A percentile compares a stretch with the other conserved stretches of the same genome.
These are phyloP conservation scores for Cylindricascospora bacillispora DNA, from an alignment of 1,139 yeast genomes.

Conservation along the genomic window DNA sequence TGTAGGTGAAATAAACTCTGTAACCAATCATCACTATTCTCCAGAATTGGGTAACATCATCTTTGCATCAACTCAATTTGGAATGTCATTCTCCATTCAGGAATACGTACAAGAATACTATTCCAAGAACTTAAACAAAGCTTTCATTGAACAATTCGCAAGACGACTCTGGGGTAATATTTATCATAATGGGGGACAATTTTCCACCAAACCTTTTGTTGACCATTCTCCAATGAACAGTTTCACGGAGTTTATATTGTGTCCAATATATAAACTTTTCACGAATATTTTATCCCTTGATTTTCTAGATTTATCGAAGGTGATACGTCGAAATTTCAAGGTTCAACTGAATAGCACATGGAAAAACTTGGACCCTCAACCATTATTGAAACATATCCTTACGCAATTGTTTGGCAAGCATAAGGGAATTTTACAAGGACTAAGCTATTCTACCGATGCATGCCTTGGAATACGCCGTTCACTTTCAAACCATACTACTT, in stretches of 20 bases:
- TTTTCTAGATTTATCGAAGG: conserved; percentile 29
- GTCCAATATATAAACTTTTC: conserved; percentile 70
- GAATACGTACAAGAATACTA: conserved; percentile 52
- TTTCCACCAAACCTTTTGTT: conserved; percentile 27
- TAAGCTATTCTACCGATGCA: conserved; percentile 8
- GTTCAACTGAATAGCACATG: conserved; percentile 31
- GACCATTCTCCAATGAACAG: conserved; percentile 27
- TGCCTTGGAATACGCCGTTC: background rate
- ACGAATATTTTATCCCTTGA: conserved; percentile 49
- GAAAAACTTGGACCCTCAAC: conserved; percentile 42
- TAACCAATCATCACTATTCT: conserved; percentile 29
- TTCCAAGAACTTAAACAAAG: conserved; percentile 15
- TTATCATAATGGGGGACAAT: conserved; percentile 37
- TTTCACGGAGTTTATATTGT: conserved; percentile 57
- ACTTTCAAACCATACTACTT: background rate
- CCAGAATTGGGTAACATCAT: conserved; percentile 57
- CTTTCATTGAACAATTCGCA: conserved; percentile 36
- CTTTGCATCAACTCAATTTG: conserved; percentile 56
- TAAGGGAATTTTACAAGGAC: background rate
- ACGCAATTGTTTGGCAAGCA: background rate
- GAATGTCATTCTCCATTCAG: conserved; percentile 49
- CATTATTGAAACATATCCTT: conserved; percentile 39
- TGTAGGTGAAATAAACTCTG: conserved; percentile 50
- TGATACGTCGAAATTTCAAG: conserved; percentile 37
- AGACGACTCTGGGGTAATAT: conserved; percentile 68